Conservation (phyloP, 2,329 filamentous ascomycete genomes). For the Penicillium occitanis region DNA sequence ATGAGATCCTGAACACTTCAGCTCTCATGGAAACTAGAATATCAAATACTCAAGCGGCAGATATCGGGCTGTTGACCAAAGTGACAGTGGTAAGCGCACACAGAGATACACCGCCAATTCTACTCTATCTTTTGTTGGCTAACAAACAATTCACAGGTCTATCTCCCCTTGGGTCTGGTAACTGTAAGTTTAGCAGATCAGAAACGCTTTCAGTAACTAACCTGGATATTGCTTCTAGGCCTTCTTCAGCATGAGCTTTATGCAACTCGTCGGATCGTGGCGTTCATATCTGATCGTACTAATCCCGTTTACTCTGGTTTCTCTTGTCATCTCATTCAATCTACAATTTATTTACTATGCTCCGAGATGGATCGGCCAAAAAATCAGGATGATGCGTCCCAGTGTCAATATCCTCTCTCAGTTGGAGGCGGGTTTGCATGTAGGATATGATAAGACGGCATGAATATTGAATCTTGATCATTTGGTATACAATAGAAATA, state of each 20-base stretch:
- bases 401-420: not conserved
- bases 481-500: too few species aligned
- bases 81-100: constrained; percentile 7
- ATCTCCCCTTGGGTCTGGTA: not conserved
- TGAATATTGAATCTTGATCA: too few species aligned
- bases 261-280: constrained; percentile 3
- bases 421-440: not conserved
- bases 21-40: constrained; percentile 14
- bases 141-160: not conserved
- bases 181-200: too few species aligned
- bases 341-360: not conserved
- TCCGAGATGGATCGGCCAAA: not conserved
- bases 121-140: not conserved
- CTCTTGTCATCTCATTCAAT: constrained; percentile 3
- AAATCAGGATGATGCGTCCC: not conserved
- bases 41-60: constrained; percentile 13
- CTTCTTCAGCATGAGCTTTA: constrained; percentile 16
- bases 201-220: too few species aligned
- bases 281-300: not conserved
- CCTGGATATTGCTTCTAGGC: too few species aligned
- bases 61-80: constrained; percentile 14
- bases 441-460: not conserved
- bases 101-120: too few species aligned
- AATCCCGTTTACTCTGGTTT: not conserved
- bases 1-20: not conserved